Evolutionary conservation across 179 eudicot genomes (phyloP).

Genomic region (Beta lomatogona): DNA sequence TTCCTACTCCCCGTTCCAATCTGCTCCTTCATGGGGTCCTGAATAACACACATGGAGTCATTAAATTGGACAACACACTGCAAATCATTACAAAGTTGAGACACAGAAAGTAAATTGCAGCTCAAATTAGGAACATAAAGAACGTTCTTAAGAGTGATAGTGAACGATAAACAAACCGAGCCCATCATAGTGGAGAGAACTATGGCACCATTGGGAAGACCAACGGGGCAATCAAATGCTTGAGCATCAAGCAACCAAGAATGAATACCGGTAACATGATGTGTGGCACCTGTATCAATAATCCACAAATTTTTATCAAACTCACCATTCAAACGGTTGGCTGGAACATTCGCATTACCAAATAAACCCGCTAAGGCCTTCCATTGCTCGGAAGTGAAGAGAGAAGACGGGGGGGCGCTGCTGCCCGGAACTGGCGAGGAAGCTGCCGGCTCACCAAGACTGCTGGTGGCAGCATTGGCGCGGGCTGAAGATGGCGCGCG

Average conservation of each 20-base stretch:
- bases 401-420: too few relatives aligned
- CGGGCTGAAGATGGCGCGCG: too few relatives aligned
- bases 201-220: neutral
- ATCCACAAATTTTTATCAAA: too few relatives aligned
- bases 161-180: neutral
- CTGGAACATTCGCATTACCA: too few relatives aligned
- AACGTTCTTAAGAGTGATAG: neutral
- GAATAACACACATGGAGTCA: neutral
- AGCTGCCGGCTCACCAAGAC: too few relatives aligned
- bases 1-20: neutral
- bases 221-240: neutral
- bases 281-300: too few relatives aligned
- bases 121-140: slow-evolving; percentile 12
- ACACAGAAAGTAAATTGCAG: neutral
- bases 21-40: neutral
- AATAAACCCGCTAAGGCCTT: too few relatives aligned
- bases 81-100: neutral
- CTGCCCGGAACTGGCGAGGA: too few relatives aligned
- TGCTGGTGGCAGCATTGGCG: too few relatives aligned
- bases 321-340: too few relatives aligned
- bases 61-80: neutral
- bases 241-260: neutral
- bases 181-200: neutral
- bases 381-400: too few relatives aligned
- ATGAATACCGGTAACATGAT: neutral